phyloP scores from a whole-genome alignment of 768 basidiomycete species.

The Cystobasidium onofrii region DNA sequence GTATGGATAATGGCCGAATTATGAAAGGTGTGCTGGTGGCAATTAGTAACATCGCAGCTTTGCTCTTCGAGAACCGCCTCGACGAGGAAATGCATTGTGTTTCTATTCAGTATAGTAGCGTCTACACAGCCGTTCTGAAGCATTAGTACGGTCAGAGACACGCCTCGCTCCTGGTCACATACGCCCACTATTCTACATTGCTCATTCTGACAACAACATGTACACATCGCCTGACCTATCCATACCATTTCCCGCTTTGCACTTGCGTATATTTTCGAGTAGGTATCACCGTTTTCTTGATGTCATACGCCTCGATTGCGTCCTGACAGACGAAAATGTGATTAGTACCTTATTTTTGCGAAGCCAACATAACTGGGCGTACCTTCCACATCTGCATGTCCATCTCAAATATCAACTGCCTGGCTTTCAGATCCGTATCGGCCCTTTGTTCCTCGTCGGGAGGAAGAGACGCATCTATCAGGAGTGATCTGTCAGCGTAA shows the following conservation, averaged over 20 bases:
- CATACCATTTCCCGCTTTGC: conserved; percentile 20
- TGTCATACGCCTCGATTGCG: conserved; percentile 78
- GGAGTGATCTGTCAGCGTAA: not conserved
- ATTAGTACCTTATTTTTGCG: not conserved
- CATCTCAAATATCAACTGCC: conserved; percentile 80
- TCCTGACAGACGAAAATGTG: conserved; percentile 51
- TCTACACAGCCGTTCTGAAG: too few relatives aligned
- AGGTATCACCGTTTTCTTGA: conserved; percentile 66
- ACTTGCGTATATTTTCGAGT: conserved; percentile 51
- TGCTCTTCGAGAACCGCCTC: too few relatives aligned
- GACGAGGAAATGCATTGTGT: too few relatives aligned
- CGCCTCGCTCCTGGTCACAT: too few relatives aligned
- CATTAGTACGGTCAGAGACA: too few relatives aligned
- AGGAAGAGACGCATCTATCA: conserved; percentile 55
- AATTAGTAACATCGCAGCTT: too few relatives aligned
- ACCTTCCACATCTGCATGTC: conserved; percentile 76
- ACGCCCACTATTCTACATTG: not conserved
- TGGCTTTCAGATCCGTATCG: conserved; percentile 58
- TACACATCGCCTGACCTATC: not conserved
- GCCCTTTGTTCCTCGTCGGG: conserved; percentile 60
- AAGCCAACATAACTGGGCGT: not conserved
- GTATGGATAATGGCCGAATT: not conserved
- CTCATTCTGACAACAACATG: not conserved
- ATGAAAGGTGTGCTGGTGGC: not conserved
- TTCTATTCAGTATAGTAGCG: too few relatives aligned